Evolutionary conservation across 1,139 yeast genomes (phyloP), one percentile per base, ranked within the genome.

Genomic region (Saccharomyces hybrid): DNA sequence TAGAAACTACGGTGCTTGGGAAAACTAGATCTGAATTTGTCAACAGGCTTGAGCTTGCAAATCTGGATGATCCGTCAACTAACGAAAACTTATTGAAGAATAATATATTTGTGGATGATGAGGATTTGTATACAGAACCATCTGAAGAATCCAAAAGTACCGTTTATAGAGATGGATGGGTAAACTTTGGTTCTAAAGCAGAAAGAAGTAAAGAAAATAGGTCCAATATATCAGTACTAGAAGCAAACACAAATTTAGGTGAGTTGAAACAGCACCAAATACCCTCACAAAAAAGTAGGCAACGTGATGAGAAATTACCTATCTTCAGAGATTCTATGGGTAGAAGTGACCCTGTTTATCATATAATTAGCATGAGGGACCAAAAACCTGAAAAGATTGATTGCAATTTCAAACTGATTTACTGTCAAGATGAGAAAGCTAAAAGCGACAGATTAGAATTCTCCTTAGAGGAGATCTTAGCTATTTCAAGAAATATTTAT

Each of bases 401-500:
- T 57, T 73, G 86, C 52, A 86, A 86, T 63, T 73, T 84, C 61
- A 79, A 80, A 50, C 70, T 86, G 42, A 64, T 88, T 47, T 78
- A 82, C 65, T 76, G 80, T 1, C 66, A 68, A 1, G 67, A 69
- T 7, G 78, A 76, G 9, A 84, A 81, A 54, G 5, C 44, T 38
- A 38, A 38, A 38, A 16, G n/a, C 5, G 26, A 13, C 2, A 38
- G 26, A 38, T 4, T 19, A 5, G 84, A 79, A 58, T 74, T 69
- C 54, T 82, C 88, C 56, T 67, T 85, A n/a, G 81, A 78, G 53
- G 95, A 88, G 63, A 69, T 87, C 1, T 69, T 86, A 51, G 85
- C 85, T 1, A 64, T 70, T 48, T 69, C 78, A 51, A 70, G 79
- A 56, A 73, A 74, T 3, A 57, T 70, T 2, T 62, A 63, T 51